These are phyloP conservation scores for Yarrowia sp. DNA, from an alignment of 805 yeast genomes.

Conservation along the genomic window DNA sequence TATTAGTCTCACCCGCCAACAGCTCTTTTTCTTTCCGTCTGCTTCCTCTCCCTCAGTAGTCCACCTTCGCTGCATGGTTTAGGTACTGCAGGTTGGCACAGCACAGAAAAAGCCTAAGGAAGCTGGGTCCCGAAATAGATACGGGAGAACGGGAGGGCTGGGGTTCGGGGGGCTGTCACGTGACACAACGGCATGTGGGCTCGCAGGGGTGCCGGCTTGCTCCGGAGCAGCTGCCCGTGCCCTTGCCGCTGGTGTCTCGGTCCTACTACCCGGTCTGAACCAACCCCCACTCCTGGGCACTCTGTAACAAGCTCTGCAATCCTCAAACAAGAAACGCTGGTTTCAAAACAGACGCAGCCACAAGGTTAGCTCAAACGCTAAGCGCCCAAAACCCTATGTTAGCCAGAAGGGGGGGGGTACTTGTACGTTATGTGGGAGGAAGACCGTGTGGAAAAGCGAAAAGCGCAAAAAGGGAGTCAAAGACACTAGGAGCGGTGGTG, in stretches of 20 bases:
- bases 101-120: not conserved
- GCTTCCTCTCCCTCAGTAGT: not conserved
- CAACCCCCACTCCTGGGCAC: not conserved
- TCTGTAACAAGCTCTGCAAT: slow-evolving; percentile 37
- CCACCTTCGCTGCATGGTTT: slow-evolving; percentile 33
- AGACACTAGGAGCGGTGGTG: too few relatives aligned
- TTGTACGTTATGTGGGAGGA: not conserved
- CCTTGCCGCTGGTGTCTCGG: too few relatives aligned
- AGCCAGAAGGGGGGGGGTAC: not conserved
- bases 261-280: not conserved
- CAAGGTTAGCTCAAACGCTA: slow-evolving; percentile 35
- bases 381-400: slow-evolving; percentile 17
- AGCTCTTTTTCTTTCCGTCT: not conserved
- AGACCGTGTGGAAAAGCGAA: not conserved
- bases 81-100: slow-evolving; percentile 25
- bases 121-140: slow-evolving; percentile 5
- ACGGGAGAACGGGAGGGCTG: not conserved
- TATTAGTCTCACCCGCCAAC: slow-evolving; percentile 7
- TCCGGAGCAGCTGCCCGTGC: too few relatives aligned
- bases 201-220: too few relatives aligned
- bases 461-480: too few relatives aligned
- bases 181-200: too few relatives aligned
- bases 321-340: slow-evolving; percentile 35
- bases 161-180: not conserved
- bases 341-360: slow-evolving; percentile 27